Evolutionary conservation across 2,329 filamentous ascomycete species (phyloP), one percentile per base, ranked within the genome.

Genomic region (Teratosphaeria pseudoeucalypti): DNA sequence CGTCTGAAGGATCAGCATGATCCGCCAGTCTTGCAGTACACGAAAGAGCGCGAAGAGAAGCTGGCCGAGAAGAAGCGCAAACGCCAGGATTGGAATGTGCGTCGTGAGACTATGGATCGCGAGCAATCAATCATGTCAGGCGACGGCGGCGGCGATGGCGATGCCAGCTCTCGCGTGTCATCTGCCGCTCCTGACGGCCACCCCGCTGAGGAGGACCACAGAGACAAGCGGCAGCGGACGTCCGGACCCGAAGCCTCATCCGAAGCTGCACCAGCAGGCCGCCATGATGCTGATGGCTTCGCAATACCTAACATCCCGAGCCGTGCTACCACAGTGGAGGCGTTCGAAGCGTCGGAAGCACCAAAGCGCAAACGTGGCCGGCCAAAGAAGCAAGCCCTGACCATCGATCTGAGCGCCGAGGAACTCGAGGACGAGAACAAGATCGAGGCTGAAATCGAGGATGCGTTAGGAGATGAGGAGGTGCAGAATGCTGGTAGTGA

Each of bases 1-100:
- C 67, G 68, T 16, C 73, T 91, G 23, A 89, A 92, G 66, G 85
- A 86, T 27, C 77, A 82, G 27, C 86, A 89, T 63, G 89, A 95
- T 66, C 94, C 94, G 0, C 94, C 94, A 0, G 87, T 90, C 0
- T 88, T 94, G 65, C 90, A 88, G 70, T 81, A 84, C 67, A 80
- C 87, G 68, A 78, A 82, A 26, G 77, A 75, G 80, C 73, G 79
- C 57, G 70, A 74, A 55, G 65, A 73, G 58, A 74, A 72, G 29
- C 63, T 67, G 49, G 65, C 66, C 27, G 70, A 67, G 27, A 68
- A 67, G 55, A 72, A 71, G 61, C 60, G 62, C 26, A 68, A 67
- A 59, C 68, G 69, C 29, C 60, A 67, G 49, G 66, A 65, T 34
- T 60, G 65, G 39, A 60, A 55, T 61, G 55, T 57, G 60, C 32